A percentile compares a stretch with the other conserved stretches of the same genome.
Evolutionary conservation across 2,329 filamentous ascomycete species (phyloP).

Genomic region (Colletotrichum higginsianum): DNA sequence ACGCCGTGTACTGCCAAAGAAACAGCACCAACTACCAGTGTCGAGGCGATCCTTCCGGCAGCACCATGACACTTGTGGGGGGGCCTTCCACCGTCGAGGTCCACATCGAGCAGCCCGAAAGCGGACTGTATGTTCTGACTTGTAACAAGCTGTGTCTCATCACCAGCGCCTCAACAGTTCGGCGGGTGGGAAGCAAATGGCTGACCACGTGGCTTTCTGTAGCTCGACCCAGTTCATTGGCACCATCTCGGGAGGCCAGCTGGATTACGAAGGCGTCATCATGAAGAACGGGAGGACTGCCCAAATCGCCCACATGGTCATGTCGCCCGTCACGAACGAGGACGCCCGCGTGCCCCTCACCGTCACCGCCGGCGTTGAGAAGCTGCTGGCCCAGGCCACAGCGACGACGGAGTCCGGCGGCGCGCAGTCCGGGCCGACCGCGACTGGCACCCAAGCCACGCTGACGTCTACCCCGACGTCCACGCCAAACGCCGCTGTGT

Average conservation of each 20-base stretch:
- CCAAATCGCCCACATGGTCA: neutral
- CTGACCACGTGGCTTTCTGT: neutral
- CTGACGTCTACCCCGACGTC: conserved; percentile 41
- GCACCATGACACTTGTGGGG: conserved; percentile 49
- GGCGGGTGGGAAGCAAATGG: too few species aligned
- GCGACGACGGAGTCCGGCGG: conserved; percentile 35
- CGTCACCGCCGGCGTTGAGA: conserved; percentile 56
- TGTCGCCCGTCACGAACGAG: conserved; percentile 37
- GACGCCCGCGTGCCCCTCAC: conserved; percentile 50
- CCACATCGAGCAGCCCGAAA: conserved; percentile 17
- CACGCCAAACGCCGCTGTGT: conserved; percentile 50
- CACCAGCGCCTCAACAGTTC: neutral
- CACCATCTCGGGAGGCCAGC: neutral
- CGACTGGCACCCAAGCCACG: conserved; percentile 36
- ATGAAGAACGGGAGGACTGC: conserved; percentile 10
- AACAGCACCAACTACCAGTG: conserved; percentile 46
- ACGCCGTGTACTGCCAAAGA: conserved; percentile 47
- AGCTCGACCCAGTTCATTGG: conserved; percentile 22
- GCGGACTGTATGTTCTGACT: neutral
- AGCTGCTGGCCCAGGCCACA: conserved; percentile 46
- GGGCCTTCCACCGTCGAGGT: conserved; percentile 48
- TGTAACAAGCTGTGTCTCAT: neutral
- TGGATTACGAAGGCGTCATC: neutral
- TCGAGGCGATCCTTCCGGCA: conserved; percentile 28
- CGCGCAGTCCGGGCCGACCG: conserved; percentile 33